phyloP scores from a whole-genome alignment of 2,329 filamentous ascomycete species.

The Cercospora janseana region DNA sequence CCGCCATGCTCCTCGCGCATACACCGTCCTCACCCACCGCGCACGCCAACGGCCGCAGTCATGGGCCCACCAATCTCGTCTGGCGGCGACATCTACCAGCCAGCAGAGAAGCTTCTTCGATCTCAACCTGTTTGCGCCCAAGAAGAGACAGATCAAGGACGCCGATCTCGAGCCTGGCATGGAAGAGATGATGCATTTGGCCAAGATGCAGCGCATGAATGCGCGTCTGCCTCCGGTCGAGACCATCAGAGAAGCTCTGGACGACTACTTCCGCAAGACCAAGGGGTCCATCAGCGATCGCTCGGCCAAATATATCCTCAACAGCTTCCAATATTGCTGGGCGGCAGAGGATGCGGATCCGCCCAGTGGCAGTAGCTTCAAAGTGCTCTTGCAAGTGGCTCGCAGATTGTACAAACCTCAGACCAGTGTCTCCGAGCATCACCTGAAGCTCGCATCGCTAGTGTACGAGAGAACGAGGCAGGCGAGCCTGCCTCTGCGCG shows the following conservation, averaged over 20 bases:
- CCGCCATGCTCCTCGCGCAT: too few species aligned
- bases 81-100: background rate
- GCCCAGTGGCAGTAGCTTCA: background rate
- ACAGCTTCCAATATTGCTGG: slow-evolving; percentile 61
- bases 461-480: background rate
- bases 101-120: slow-evolving; percentile 60
- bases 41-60: slow-evolving; percentile 44
- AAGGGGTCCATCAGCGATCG: slow-evolving; percentile 59
- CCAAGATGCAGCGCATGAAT: slow-evolving; percentile 60
- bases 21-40: too few species aligned
- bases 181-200: slow-evolving; percentile 67
- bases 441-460: too few species aligned
- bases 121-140: slow-evolving; percentile 57
- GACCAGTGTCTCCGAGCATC: too few species aligned
- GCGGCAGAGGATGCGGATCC: background rate
- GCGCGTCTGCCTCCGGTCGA: slow-evolving; percentile 62
- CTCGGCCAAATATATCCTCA: slow-evolving; percentile 61
- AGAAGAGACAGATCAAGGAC: slow-evolving; percentile 57
- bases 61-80: slow-evolving; percentile 7
- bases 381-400: too few species aligned
- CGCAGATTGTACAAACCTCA: too few species aligned
- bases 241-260: slow-evolving; percentile 66
- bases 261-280: slow-evolving; percentile 58
- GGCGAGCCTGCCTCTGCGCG: background rate
- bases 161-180: slow-evolving; percentile 69